Percentiles rank a stretch among this genome's conserved stretches.
These are phyloP conservation scores for Xylariaceae sp. DNA, from an alignment of 2,329 filamentous ascomycete genomes.

Conservation along the genomic window DNA sequence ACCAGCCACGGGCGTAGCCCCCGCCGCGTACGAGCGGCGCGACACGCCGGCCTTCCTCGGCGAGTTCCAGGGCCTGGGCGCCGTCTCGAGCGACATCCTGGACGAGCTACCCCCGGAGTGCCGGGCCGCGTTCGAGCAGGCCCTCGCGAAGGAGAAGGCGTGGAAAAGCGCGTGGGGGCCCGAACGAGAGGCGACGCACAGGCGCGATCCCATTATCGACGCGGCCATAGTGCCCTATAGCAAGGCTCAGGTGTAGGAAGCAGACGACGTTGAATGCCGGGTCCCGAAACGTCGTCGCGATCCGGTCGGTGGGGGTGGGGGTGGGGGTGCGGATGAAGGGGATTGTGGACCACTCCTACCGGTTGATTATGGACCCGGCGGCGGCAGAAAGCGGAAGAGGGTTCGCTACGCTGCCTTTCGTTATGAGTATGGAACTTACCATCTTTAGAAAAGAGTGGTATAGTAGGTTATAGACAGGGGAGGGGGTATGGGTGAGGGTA, in stretches of 20 bases:
- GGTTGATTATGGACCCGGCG: too few relatives aligned
- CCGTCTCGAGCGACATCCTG: conserved; percentile 59
- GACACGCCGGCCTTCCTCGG: conserved; percentile 43
- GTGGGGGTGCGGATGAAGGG: too few relatives aligned
- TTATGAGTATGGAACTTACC: too few relatives aligned
- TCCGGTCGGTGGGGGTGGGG: too few relatives aligned
- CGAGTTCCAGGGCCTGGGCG: conserved; percentile 56
- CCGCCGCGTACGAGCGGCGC: conserved; percentile 39
- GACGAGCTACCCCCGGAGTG: conserved; percentile 65
- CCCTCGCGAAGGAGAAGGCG: conserved; percentile 55
- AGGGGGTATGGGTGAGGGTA: too few relatives aligned
- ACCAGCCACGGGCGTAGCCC: conserved; percentile 42
- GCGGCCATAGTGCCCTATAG: conserved; percentile 58
- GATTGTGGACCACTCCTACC: too few relatives aligned
- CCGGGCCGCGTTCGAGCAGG: conserved; percentile 64
- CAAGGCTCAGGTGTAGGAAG: conserved; percentile 31
- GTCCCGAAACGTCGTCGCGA: too few relatives aligned
- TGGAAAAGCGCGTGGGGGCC: conserved; percentile 74
- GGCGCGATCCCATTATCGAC: conserved; percentile 53
- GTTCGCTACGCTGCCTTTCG: too few relatives aligned
- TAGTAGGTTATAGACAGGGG: too few relatives aligned
- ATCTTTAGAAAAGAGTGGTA: too few relatives aligned
- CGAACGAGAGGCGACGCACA: conserved; percentile 54
- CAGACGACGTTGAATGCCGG: too few relatives aligned
- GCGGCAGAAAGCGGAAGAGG: too few relatives aligned